A percentile compares a stretch with the other conserved stretches of the same genome.
Conservation (phyloP, 2,329 filamentous ascomycete species). For the Xylaria sp. region DNA sequence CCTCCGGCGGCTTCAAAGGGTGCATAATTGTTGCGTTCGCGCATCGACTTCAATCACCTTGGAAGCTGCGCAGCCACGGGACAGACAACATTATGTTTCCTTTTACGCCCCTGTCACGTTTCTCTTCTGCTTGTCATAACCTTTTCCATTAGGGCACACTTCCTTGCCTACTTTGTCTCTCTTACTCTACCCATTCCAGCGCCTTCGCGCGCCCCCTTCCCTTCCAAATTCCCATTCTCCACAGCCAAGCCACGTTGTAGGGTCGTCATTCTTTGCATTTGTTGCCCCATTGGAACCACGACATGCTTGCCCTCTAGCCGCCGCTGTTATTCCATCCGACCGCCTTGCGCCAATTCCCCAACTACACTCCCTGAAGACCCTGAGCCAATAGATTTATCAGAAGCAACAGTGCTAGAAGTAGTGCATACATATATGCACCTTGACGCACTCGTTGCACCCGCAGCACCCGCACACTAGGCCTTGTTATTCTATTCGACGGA, state of each 20-base stretch:
- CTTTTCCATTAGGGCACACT: not conserved
- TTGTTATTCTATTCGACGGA: not conserved
- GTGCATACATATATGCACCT: not conserved
- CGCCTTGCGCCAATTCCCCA: conserved; percentile 11
- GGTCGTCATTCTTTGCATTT: conserved; percentile 7
- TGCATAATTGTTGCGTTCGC: not conserved
- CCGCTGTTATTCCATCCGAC: not conserved
- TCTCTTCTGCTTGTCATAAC: not conserved
- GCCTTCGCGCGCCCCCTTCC: not conserved
- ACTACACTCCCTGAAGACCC: not conserved
- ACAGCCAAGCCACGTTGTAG: conserved; percentile 7
- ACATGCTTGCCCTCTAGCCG: conserved; percentile 15
- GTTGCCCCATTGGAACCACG: not conserved
- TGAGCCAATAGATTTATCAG: not conserved
- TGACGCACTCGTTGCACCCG: not conserved
- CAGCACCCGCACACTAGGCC: not conserved
- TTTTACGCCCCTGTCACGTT: not conserved
- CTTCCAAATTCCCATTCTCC: conserved; percentile 12
- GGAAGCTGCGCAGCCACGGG: not conserved
- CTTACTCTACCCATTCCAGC: not conserved
- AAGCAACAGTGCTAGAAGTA: not conserved
- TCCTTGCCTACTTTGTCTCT: too few relatives aligned
- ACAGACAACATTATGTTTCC: not conserved
- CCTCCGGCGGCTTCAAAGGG: not conserved
- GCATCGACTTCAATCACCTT: not conserved